Base-by-base conservation (phyloP, 192 early-diverging fungal species). In the Phycomyces blakesleeanus region DNA sequence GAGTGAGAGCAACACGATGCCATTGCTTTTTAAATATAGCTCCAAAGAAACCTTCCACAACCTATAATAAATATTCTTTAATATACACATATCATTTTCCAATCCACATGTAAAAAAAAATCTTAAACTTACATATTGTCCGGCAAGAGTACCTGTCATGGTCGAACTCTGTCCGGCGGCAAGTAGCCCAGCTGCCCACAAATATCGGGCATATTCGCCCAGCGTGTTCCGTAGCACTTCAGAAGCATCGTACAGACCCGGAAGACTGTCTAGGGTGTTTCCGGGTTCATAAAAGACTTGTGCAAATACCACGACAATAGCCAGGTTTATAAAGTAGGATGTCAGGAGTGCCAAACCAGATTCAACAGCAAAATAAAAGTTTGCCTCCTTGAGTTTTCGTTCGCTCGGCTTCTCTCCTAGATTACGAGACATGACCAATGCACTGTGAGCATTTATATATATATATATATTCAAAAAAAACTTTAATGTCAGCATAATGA, bases 91-190 rank as follows among this genome's bases (percentile, higher is more conserved):
- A n/a, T n/a, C n/a, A n/a, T n/a, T n/a, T n/a, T n/a, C n/a, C n/a
- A n/a, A n/a, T n/a, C n/a, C n/a, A n/a, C n/a, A n/a, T n/a, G n/a
- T n/a, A n/a, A n/a, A n/a, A n/a, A n/a, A n/a, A n/a, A 34, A 34
- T 34, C 2, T 5, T 34, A 2, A 34, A 39, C 40, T 53, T 52
- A 92, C 84, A 64, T 91, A 91, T 76, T 94, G 92, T 3, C 94
- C 94, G 0, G 92, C 94, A 74, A 96, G 78, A 15, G 94, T 96
- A 4, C 92, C 93, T 8, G 94, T 93, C 56, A 93, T 93, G 1
- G 92, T 91, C 1, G 88, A 89, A 61, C 81, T 86, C 74, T 94
- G 91, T 0, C 94, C 94, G 1, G 91, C 87, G 0, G 87, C 82
- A 18, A 96, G 69, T 47, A 96, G 67, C 5, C 91, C 92, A 15